A percentile compares a stretch with the other conserved stretches of the same genome.
Conservation (phyloP, 768 basidiomycete species). For the Termitomyces sp. region DNA sequence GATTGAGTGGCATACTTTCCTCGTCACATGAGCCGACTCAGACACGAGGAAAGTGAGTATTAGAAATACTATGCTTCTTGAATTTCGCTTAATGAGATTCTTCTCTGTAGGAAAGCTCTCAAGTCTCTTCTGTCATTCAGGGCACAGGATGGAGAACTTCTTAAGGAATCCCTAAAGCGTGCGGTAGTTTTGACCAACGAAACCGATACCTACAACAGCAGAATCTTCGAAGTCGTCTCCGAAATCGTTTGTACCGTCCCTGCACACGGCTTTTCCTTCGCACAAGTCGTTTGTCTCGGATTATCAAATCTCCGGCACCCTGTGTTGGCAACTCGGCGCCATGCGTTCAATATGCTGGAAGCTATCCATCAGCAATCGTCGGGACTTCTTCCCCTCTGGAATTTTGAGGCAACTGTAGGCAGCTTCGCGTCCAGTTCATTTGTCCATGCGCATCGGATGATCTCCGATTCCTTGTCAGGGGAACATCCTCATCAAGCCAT, state of each 20-base stretch:
- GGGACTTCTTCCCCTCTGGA: constrained; percentile 64
- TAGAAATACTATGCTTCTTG: not conserved
- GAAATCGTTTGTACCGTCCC: constrained; percentile 57
- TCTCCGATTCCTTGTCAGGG: constrained; percentile 74
- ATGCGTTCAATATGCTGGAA: constrained; percentile 75
- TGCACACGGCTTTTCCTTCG: constrained; percentile 60
- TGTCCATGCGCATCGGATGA: constrained; percentile 70
- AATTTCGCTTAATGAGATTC: constrained; percentile 5
- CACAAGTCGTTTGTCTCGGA: constrained; percentile 71
- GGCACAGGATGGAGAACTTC: constrained; percentile 47
- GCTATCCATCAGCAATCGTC: constrained; percentile 61
- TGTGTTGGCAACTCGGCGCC: constrained; percentile 54
- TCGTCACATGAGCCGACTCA: constrained; percentile 48
- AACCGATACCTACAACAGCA: constrained; percentile 48
- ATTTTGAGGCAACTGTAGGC: constrained; percentile 67
- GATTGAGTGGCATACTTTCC: constrained; percentile 64
- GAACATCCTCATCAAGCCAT: constrained; percentile 65
- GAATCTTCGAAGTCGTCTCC: constrained; percentile 76
- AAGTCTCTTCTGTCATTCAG: constrained; percentile 59
- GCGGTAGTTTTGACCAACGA: constrained; percentile 59
- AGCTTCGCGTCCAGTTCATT: constrained; percentile 75
- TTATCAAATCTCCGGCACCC: constrained; percentile 83
- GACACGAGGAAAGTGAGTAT: constrained; percentile 59
- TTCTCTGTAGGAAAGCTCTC: constrained; percentile 61
- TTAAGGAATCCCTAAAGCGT: constrained; percentile 62